Conservation (phyloP, 2,329 filamentous ascomycete species). For the Mollisiaceae sp. region DNA sequence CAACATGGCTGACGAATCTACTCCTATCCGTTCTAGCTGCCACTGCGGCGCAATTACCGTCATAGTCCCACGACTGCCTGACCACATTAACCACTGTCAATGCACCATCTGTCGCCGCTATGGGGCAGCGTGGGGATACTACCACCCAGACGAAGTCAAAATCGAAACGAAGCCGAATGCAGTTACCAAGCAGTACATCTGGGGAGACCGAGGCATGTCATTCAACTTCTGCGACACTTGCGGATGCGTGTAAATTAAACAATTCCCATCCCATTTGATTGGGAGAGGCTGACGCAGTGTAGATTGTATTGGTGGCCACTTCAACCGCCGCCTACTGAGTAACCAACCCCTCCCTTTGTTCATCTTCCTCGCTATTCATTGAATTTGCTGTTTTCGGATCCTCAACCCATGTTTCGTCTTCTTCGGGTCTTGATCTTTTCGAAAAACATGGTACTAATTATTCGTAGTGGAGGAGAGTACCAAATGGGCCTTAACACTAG, state of each 20-base stretch:
- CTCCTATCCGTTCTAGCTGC: constrained; percentile 23
- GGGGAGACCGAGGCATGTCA: constrained; percentile 25
- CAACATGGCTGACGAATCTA: constrained; percentile 25
- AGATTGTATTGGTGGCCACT: constrained; percentile 29
- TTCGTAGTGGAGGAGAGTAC: constrained; percentile 24
- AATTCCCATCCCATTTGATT: constrained; percentile 23
- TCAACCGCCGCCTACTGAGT: constrained; percentile 24
- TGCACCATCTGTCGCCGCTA: constrained; percentile 28
- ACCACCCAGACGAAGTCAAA: constrained; percentile 27
- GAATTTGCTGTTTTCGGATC: too few species aligned
- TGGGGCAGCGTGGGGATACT: constrained; percentile 27
- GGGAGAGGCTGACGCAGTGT: constrained; percentile 25
- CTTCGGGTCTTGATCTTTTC: too few species aligned
- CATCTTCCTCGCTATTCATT: too few species aligned
- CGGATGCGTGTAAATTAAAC: constrained; percentile 30
- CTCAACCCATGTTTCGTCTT: too few species aligned
- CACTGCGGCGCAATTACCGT: constrained; percentile 27
- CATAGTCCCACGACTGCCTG: constrained; percentile 26
- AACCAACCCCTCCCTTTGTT: too few species aligned
- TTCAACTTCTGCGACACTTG: constrained; percentile 30
- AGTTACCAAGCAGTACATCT: constrained; percentile 30
- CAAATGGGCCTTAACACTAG: constrained; percentile 28
- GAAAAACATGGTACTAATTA: too few species aligned
- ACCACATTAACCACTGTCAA: constrained; percentile 28
- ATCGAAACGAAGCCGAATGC: constrained; percentile 30